Base-by-base conservation (phyloP, 139 green algal species). In the Chlorella sp. region DNA sequence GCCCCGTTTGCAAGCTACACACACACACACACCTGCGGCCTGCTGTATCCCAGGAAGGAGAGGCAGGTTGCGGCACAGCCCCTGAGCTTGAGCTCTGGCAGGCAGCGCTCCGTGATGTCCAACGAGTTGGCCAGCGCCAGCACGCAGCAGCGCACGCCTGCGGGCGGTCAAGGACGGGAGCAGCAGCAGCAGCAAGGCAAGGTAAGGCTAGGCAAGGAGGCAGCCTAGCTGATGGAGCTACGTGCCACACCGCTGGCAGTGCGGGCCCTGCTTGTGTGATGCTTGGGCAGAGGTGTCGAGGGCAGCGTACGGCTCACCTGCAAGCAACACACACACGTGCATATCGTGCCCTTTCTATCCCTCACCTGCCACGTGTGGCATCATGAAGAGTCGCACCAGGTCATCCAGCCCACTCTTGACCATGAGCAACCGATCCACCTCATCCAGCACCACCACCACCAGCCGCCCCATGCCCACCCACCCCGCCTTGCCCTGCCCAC, bases 91-190 rank as follows among this genome's bases (percentile, higher is more conserved):
- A 89, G 78, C 49, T 76, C 76, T 14, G 84, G 84, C 71, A 89
- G 72, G 55, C 78, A 62, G 24, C 84, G 70, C 68, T 89, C 84
- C 14, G 84, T 89, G 20, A 89, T 78, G 66, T 89, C 80, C 14
- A 89, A 75, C 31, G 70, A 82, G 76, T 89, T 89, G 65, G 84
- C 84, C n/a, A 89, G 81, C 49, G 80, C 80, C 17, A 89, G 62
- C 27, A 89, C 35, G 33, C 79, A 74, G 29, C 84, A n/a, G 31
- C 35, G 33, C 34, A 82, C 49, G 31, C 79, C 79, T 84, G 71
- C 26, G 20, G 24, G 69, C 23, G 42, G 42, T n/a, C n/a, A n/a
- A 14, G 31, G 26, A 36, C 3, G 35, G 31, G 5, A 22, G 32
- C 24, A 62, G 27, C 30, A 20, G 51, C 72, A 1, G 71, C 31